Evolutionary conservation across 2,329 filamentous ascomycete species (phyloP).

Genomic region (Pochonia chlamydosporia): DNA sequence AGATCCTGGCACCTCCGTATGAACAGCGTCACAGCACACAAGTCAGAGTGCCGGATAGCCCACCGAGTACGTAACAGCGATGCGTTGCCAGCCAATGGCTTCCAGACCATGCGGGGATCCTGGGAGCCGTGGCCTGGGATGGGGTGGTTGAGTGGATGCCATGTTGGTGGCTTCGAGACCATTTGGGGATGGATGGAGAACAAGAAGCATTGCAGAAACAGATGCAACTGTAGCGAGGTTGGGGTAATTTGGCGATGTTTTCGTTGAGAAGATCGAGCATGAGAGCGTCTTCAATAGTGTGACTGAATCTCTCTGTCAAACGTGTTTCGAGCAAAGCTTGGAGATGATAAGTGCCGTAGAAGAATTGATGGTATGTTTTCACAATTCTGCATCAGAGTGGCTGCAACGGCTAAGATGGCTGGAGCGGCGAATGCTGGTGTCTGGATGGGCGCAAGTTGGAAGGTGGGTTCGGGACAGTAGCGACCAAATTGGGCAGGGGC

Average conservation of each 20-base stretch:
- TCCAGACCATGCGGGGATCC: background rate
- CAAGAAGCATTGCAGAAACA: too few relatives aligned
- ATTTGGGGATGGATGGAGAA: background rate
- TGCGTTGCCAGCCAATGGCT: slow-evolving; percentile 2
- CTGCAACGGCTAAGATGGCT: background rate
- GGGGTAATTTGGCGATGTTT: too few relatives aligned
- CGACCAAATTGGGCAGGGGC: background rate
- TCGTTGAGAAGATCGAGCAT: too few relatives aligned
- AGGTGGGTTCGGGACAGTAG: background rate
- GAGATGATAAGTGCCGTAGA: background rate
- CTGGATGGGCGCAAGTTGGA: too few relatives aligned
- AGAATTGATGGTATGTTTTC: background rate
- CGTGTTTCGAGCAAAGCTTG: too few relatives aligned
- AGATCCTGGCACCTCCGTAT: too few relatives aligned
- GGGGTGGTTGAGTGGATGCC: background rate
- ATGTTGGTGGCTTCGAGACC: background rate
- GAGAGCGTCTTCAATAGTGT: too few relatives aligned
- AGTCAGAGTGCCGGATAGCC: background rate
- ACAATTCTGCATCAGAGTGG: background rate
- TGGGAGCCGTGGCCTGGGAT: background rate
- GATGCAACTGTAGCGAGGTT: too few relatives aligned
- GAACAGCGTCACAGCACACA: background rate
- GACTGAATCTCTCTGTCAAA: too few relatives aligned
- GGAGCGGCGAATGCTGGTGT: background rate
- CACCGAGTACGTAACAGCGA: slow-evolving; percentile 6